Base-by-base conservation (phyloP, 148 eudicot species). In the Cornus suecica region DNA sequence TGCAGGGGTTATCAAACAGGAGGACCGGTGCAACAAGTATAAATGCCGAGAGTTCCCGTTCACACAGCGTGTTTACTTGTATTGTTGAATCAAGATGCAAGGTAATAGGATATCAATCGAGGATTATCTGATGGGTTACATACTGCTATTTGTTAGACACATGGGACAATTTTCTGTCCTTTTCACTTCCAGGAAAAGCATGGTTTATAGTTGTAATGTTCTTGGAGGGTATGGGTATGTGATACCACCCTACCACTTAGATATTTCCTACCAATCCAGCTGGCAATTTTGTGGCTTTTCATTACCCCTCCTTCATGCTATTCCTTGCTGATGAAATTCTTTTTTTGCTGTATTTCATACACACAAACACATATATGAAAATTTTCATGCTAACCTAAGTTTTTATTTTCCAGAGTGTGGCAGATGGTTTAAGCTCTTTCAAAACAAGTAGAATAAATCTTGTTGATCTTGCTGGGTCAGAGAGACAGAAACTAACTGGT, bases 401-500 rank as follows among this genome's bases (percentile, higher is more conserved):
- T 74, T 77, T 73, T 31, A 32, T 78, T 69, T 81, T 86, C 63
- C 84, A 95, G 99, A 87, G 92, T 68, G 64, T 71, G 37, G 83
- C 89, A 66, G 97, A 95, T 81, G 99, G 94, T 71, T 80, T 92
- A 67, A 91, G 90, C 90, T 84, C 88, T 79, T 90, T 87, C 78
- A 92, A 88, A 83, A 88, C 87, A 37, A 95, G 99, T 79, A 91
- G 92, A 84, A 91, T 95, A 81, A 95, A 95, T 80, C 83, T 95
- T 28, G 99, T 95, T 70, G 99, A 95, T 81, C 99, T 95, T 84
- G 99, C 99, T 78, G 99, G 99, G 45, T 95, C 99, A 52, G 99
- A 95, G 86, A 91, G 99, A 72, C 97, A 92, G 72, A 95, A 95
- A 83, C 84, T 87, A 72, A 95, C 99, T 65, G 99, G 97, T 75